These are phyloP conservation scores for Penicillium fimorum DNA, from an alignment of 495 filamentous ascomycete genomes.

Conservation along the genomic window DNA sequence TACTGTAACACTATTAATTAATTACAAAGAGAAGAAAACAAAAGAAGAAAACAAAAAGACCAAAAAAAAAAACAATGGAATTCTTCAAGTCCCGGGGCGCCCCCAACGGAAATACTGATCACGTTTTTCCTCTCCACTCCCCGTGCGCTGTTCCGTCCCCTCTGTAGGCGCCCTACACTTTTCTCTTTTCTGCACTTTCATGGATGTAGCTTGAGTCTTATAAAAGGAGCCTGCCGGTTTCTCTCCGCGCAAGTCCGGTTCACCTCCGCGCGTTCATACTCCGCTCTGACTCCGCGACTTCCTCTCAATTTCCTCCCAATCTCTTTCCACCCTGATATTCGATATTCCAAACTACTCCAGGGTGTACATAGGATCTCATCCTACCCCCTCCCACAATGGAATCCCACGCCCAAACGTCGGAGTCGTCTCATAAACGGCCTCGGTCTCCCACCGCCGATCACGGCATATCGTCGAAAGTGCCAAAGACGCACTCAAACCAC, in stretches of 20 bases:
- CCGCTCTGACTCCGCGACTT: conserved; percentile 12
- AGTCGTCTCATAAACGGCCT: conserved; percentile 56
- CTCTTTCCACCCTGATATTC: not conserved
- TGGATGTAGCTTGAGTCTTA: conserved; percentile 5
- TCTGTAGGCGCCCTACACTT: not conserved
- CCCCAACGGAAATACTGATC: not conserved
- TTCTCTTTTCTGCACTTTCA: conserved; percentile 15
- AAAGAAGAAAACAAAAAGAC: not conserved
- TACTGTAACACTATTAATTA: not conserved
- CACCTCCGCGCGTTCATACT: conserved; percentile 14
- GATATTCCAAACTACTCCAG: not conserved
- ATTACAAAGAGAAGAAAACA: not conserved
- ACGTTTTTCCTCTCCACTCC: conserved; percentile 17
- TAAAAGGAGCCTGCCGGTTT: conserved; percentile 8
- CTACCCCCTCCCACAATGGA: conserved; percentile 35
- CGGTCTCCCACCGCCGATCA: conserved; percentile 56
- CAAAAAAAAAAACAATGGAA: not conserved
- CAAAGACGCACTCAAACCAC: conserved; percentile 56
- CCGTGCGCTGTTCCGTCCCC: conserved; percentile 15
- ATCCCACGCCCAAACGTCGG: conserved; percentile 35
- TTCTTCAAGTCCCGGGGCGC: conserved; percentile 5
- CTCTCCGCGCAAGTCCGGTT: conserved; percentile 16
- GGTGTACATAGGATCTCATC: not conserved
- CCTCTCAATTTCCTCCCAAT: not conserved
- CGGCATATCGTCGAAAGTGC: conserved; percentile 48